These are phyloP conservation scores for Cordyceps militaris DNA, from an alignment of 2,329 filamentous ascomycete species.

Conservation along the genomic window DNA sequence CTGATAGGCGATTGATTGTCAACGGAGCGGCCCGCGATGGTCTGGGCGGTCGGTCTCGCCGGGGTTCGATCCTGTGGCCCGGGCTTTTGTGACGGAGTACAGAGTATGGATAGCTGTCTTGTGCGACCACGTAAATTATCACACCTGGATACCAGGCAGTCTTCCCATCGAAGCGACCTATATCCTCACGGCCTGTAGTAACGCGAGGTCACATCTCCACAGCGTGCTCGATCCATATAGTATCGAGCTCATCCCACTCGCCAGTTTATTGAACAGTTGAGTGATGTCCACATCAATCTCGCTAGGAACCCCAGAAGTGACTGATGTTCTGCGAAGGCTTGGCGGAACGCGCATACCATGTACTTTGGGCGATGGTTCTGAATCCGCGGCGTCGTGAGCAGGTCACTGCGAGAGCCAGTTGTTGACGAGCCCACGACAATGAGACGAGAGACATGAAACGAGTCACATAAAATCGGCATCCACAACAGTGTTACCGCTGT, in stretches of 20 bases:
- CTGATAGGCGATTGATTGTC: background rate
- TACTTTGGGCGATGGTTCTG: background rate
- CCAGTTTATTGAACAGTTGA: background rate
- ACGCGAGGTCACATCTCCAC: too few species aligned
- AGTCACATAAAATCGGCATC: conserved; percentile 20
- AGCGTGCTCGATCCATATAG: too few species aligned
- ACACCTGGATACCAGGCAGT: too few species aligned
- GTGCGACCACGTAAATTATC: too few species aligned
- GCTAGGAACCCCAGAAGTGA: background rate
- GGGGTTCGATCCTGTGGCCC: background rate
- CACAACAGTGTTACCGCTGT: conserved; percentile 20
- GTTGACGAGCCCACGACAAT: conserved; percentile 19
- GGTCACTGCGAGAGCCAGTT: conserved; percentile 14
- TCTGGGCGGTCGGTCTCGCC: background rate
- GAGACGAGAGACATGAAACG: conserved; percentile 19
- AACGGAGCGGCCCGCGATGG: background rate
- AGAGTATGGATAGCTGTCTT: too few species aligned
- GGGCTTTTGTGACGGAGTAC: background rate
- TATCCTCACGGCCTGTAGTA: too few species aligned
- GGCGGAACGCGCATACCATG: conserved; percentile 11
- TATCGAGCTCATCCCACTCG: too few species aligned
- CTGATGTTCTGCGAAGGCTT: conserved; percentile 8
- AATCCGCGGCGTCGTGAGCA: conserved; percentile 5
- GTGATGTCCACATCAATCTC: conserved; percentile 13
- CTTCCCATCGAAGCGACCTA: too few species aligned